Evolutionary conservation across 2,329 filamentous ascomycete genomes (phyloP).

Genomic region (Stagonosporopsis cucurbitacearum): DNA sequence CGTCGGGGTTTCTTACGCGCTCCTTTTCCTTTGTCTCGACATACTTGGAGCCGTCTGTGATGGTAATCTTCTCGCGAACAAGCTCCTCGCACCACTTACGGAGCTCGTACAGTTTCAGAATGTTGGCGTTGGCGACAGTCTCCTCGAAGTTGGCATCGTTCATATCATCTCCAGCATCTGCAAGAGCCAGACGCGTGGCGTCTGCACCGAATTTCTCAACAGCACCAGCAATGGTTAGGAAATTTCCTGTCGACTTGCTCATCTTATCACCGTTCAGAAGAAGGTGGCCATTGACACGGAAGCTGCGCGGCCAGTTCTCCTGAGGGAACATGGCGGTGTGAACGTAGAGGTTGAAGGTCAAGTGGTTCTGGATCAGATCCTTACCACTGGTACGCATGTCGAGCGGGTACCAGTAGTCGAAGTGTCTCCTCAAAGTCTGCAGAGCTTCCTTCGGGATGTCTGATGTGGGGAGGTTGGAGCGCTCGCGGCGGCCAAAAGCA

Average conservation of each 20-base stretch:
- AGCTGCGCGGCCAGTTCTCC: slow-evolving; percentile 85
- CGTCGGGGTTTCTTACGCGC: slow-evolving; percentile 58
- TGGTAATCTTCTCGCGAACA: slow-evolving; percentile 64
- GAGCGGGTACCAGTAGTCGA: slow-evolving; percentile 96
- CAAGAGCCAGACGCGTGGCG: slow-evolving; percentile 86
- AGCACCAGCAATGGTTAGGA: slow-evolving; percentile 86
- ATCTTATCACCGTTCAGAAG: slow-evolving; percentile 98
- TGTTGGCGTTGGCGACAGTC: slow-evolving; percentile 88
- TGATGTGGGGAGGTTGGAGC: slow-evolving; percentile 70
- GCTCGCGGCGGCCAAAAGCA: slow-evolving; percentile 79
- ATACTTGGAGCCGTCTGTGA: slow-evolving; percentile 54
- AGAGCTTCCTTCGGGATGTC: slow-evolving; percentile 77
- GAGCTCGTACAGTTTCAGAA: slow-evolving; percentile 81
- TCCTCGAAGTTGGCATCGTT: slow-evolving; percentile 98
- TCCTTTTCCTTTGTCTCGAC: slow-evolving; percentile 51
- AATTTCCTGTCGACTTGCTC: slow-evolving; percentile 97
- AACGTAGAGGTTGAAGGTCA: slow-evolving; percentile 95
- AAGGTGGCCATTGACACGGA: slow-evolving; percentile 91
- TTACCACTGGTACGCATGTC: slow-evolving; percentile 90
- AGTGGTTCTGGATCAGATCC: slow-evolving; percentile 74
- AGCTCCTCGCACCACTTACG: slow-evolving; percentile 94
- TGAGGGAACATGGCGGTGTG: slow-evolving; percentile 87
- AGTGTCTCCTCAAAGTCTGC: slow-evolving; percentile 83
- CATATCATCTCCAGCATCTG: slow-evolving; percentile 92
- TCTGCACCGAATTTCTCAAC: slow-evolving; percentile 94